Conservation (phyloP, 148 eudicot species). For the Rhododendron griersonianum region DNA sequence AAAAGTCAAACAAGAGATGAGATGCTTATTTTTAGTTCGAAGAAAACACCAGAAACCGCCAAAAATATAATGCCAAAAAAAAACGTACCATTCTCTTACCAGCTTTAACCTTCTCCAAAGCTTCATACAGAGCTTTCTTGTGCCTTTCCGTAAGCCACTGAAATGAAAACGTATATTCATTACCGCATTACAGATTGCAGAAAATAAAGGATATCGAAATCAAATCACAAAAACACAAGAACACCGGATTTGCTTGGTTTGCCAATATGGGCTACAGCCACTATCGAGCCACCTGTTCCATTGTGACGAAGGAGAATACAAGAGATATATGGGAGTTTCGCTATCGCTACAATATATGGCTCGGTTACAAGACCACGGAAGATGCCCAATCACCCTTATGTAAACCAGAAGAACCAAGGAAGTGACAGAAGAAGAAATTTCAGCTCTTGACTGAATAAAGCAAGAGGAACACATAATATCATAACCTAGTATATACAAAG, state of each 20-base stretch:
- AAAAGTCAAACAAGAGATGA: background rate
- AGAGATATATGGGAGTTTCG: background rate
- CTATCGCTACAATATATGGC: background rate
- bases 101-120: slow-evolving; percentile 77
- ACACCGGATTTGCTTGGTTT: background rate
- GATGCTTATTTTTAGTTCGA: background rate
- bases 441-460: background rate
- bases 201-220: background rate
- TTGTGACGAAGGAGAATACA: background rate
- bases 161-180: slow-evolving; percentile 3
- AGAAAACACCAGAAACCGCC: background rate
- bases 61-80: background rate
- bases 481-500: background rate
- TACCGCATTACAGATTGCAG: background rate
- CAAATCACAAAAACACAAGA: background rate
- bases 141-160: slow-evolving; percentile 63
- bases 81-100: slow-evolving; percentile 33
- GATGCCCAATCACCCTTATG: background rate
- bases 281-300: background rate
- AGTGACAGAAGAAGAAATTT: background rate
- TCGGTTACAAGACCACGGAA: background rate
- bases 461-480: background rate
- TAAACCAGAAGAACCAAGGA: background rate
- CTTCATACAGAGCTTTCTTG: slow-evolving; percentile 70
- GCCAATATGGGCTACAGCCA: background rate